phyloP scores from a whole-genome alignment of 2,329 filamentous ascomycete species.

The Aspergillus calidoustus region DNA sequence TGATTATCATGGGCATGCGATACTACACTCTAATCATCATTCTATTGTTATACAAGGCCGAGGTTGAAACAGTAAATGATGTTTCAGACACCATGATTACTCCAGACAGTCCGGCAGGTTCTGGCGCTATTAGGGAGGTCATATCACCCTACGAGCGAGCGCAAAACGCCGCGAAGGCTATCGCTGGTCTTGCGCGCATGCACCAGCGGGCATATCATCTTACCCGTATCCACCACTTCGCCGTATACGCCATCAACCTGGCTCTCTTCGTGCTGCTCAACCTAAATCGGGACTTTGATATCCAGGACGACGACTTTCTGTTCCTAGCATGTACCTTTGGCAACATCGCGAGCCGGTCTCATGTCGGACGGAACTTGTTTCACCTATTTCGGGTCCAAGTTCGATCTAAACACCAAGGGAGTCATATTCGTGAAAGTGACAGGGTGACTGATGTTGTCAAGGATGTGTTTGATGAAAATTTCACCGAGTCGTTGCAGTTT shows the following conservation, averaged over 20 bases:
- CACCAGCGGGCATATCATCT: constrained; percentile 41
- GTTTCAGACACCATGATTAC: constrained; percentile 31
- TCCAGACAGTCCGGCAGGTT: constrained; percentile 33
- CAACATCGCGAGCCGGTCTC: constrained; percentile 39
- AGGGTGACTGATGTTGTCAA: constrained; percentile 37
- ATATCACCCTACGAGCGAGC: constrained; percentile 27
- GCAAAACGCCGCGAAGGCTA: constrained; percentile 36
- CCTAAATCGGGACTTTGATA: constrained; percentile 31
- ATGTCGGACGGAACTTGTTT: constrained; percentile 39
- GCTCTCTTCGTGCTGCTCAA: constrained; percentile 42
- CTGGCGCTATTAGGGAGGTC: constrained; percentile 27
- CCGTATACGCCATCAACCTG: constrained; percentile 45
- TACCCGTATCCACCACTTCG: constrained; percentile 41
- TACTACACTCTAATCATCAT: constrained; percentile 41
- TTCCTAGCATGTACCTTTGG: constrained; percentile 40
- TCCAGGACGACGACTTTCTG: constrained; percentile 41
- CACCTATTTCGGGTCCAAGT: constrained; percentile 43
- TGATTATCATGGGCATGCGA: constrained; percentile 38
- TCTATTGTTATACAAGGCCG: constrained; percentile 38
- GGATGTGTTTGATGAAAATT: constrained; percentile 37
- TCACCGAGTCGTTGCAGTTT: constrained; percentile 25
- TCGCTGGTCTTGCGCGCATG: constrained; percentile 35
- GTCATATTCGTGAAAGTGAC: constrained; percentile 29
- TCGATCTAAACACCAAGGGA: constrained; percentile 36
- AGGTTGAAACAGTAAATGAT: constrained; percentile 22